Percentiles rank a stretch among this genome's conserved stretches.
Evolutionary conservation across 1,284 basidiomycete genomes (phyloP).

Genomic region (Moesziomyces globuligerus): DNA sequence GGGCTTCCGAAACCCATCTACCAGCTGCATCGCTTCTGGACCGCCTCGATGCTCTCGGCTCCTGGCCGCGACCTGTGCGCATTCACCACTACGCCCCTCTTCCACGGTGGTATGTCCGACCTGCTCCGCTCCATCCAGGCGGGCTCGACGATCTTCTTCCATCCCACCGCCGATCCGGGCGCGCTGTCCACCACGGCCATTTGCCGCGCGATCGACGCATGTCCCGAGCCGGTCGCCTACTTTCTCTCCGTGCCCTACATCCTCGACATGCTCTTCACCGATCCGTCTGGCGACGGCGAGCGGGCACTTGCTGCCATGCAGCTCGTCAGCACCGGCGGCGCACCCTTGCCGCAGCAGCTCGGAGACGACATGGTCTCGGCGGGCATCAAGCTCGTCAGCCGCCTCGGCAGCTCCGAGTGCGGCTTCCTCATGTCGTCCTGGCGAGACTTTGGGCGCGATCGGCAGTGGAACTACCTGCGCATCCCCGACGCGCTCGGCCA

Average conservation of each 20-base stretch:
- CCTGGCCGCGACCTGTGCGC: constrained; percentile 55
- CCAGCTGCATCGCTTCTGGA: constrained; percentile 62
- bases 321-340: constrained; percentile 71
- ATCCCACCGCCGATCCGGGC: constrained; percentile 63
- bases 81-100: constrained; percentile 70
- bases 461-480: constrained; percentile 74
- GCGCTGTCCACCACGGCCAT: constrained; percentile 66
- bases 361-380: constrained; percentile 72
- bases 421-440: constrained; percentile 71
- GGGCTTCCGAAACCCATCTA: constrained; percentile 70
- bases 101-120: constrained; percentile 70
- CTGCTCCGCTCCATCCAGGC: constrained; percentile 69
- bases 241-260: constrained; percentile 70
- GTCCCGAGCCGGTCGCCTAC: constrained; percentile 40
- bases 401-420: constrained; percentile 72
- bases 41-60: constrained; percentile 38
- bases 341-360: constrained; percentile 70
- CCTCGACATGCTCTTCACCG: constrained; percentile 70
- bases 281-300: constrained; percentile 71
- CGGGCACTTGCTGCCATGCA: constrained; percentile 71
- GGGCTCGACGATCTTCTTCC: constrained; percentile 67
- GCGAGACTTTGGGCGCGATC: constrained; percentile 72
- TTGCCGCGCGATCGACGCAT: constrained; percentile 59
- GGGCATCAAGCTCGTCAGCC: constrained; percentile 73
- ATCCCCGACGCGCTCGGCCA: constrained; percentile 62